Evolutionary conservation across 140 eudicot species (phyloP).

Genomic region (Bidens hawaiensis): DNA sequence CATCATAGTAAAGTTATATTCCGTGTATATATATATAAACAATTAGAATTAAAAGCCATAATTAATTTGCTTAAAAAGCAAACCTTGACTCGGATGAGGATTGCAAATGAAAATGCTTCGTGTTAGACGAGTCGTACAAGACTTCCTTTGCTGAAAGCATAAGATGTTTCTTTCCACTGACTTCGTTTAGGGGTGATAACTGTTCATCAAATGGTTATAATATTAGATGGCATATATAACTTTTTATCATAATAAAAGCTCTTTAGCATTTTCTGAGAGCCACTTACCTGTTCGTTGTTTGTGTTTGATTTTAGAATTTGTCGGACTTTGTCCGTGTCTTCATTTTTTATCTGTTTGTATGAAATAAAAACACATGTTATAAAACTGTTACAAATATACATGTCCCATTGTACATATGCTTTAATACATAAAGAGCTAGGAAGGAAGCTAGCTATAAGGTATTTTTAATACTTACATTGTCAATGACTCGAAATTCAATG

Average conservation of each 20-base stretch:
- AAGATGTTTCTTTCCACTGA: too few relatives aligned
- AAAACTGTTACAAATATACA: background rate
- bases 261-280: background rate
- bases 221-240: background rate
- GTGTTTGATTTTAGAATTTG: background rate
- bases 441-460: too few relatives aligned
- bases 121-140: background rate
- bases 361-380: too few relatives aligned
- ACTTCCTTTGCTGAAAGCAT: background rate
- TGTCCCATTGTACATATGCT: too few relatives aligned
- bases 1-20: background rate
- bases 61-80: background rate
- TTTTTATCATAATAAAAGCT: background rate
- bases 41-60: background rate
- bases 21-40: too few relatives aligned
- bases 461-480: background rate
- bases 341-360: background rate
- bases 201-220: background rate
- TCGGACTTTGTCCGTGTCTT: background rate
- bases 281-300: background rate
- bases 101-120: background rate
- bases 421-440: too few relatives aligned
- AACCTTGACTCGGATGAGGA: background rate
- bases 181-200: background rate
- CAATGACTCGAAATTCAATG: slow-evolving; percentile 3